A percentile compares a stretch with the other conserved stretches of the same genome.
These are phyloP conservation scores for Colletotrichum orbiculare DNA, from an alignment of 2,329 filamentous ascomycete genomes.

Conservation along the genomic window DNA sequence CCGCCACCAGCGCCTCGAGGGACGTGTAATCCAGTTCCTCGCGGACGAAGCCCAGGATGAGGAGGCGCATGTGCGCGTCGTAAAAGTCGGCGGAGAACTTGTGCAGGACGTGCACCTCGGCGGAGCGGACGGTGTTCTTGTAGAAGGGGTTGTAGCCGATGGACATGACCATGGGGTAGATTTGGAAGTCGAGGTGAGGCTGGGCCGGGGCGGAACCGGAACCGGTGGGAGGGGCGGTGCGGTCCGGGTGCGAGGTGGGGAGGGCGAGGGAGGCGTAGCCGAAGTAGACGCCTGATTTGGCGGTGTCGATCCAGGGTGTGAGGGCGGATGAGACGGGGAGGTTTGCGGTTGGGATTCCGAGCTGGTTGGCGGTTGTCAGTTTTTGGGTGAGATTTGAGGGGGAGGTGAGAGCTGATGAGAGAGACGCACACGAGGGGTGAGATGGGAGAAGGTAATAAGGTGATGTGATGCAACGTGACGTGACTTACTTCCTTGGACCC, in stretches of 20 bases:
- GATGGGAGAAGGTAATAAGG: neutral
- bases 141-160: conserved; percentile 99
- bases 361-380: conserved; percentile 58
- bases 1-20: conserved; percentile 84
- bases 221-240: conserved; percentile 32
- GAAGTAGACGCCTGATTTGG: conserved; percentile 89
- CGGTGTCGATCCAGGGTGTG: conserved; percentile 69
- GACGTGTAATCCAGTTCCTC: conserved; percentile 90
- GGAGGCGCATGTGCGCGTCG: conserved; percentile 78
- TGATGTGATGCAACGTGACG: neutral
- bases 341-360: conserved; percentile 97
- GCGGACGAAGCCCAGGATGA: conserved; percentile 88
- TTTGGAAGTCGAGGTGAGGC: conserved; percentile 42
- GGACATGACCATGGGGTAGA: conserved; percentile 91
- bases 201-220: conserved; percentile 39
- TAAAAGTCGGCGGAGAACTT: conserved; percentile 87
- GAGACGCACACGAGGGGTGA: neutral
- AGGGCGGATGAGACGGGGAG: conserved; percentile 76
- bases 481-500: conserved; percentile 85
- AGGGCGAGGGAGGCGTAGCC: conserved; percentile 85
- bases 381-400: neutral
- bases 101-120: conserved; percentile 91
- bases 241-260: conserved; percentile 59
- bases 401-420: neutral
- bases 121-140: conserved; percentile 86